Evolutionary conservation across 495 filamentous ascomycete species (phyloP), one percentile per base, ranked within the genome.

Genomic region (Penicillium malachiteum): DNA sequence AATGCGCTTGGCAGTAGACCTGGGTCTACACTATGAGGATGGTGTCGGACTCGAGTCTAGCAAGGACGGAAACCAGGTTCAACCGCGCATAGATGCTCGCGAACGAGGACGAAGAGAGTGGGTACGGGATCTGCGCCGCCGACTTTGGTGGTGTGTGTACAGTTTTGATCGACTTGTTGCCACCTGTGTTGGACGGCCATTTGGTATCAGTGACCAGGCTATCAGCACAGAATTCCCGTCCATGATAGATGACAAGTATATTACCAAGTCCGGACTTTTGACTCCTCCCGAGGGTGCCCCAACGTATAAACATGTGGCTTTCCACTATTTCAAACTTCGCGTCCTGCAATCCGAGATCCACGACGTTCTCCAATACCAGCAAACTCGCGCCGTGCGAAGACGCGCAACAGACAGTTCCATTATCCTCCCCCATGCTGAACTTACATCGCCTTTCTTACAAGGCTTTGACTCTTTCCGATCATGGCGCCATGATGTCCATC

Each of bases 71-170:
- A 58, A 66, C 9, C 69, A 67, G 44, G 57, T 67, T 5, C 67
- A 71, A 34, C 35, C 56, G 34, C 67, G 66, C 16, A 71, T 80
- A 10, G 81, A 84, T 59, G 70, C 72, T 14, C 79, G 78, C 44
- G 83, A 93, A 71, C 80, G 82, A 48, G 92, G 92, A 13, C 82
- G 89, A 13, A 79, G 90, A 44, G 86, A 96, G 75, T 97, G 90
- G 82, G 78, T 90, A 17, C 86, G 93, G 18, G 93, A 97, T 67
- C 77, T 96, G 37, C 84, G 92, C 45, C 81, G 93, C 55, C 83
- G 93, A 30, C 76, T 97, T 16, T 97, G 93, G 91, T 97, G 93
- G 93, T 96, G 91, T 73, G 89, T 90, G 1, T 97, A 97, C 67
- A 92, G 89, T 32, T 88, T 96, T 57, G 93, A 97, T 66, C 84